Conservation (phyloP, 371 early-diverging fungal species). For the Rhizopus microsporus region DNA sequence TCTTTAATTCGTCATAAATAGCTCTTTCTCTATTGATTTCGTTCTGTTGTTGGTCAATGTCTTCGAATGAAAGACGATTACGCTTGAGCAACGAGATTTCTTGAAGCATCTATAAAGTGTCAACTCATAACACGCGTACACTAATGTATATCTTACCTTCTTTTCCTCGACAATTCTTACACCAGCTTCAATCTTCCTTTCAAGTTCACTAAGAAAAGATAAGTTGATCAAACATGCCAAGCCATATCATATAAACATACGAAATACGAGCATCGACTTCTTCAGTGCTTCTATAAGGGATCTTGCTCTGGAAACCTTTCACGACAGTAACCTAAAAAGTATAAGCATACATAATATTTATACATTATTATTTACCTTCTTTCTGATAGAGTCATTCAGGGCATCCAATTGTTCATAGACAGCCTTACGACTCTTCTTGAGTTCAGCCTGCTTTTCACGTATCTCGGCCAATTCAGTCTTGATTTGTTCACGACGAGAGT, state of each 20-base stretch:
- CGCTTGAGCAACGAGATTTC: conserved; percentile 85
- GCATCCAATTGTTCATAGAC: conserved; percentile 66
- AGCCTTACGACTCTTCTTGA: conserved; percentile 57
- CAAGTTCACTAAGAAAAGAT: conserved; percentile 57
- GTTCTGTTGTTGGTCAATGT: conserved; percentile 63
- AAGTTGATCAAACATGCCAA: neutral
- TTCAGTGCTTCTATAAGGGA: conserved; percentile 74
- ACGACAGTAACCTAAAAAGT: conserved; percentile 25
- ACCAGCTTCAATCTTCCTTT: conserved; percentile 79
- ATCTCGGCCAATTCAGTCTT: conserved; percentile 64
- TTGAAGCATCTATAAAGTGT: conserved; percentile 53
- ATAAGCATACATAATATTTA: neutral
- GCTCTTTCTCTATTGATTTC: conserved; percentile 75
- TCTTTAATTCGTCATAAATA: conserved; percentile 65
- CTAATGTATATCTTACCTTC: conserved; percentile 34
- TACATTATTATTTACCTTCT: conserved; percentile 52
- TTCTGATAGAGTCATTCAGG: conserved; percentile 70
- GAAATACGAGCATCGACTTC: conserved; percentile 80
- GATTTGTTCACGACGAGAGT: conserved; percentile 60
- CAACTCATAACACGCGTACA: neutral
- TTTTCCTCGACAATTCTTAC: conserved; percentile 87
- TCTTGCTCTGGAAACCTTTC: conserved; percentile 68
- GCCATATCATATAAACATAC: conserved; percentile 40
- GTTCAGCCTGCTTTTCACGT: conserved; percentile 59
- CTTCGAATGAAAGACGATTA: conserved; percentile 75